Evolutionary conservation across 2,329 filamentous ascomycete genomes (phyloP).

Genomic region (Talaromyces marneffei): DNA sequence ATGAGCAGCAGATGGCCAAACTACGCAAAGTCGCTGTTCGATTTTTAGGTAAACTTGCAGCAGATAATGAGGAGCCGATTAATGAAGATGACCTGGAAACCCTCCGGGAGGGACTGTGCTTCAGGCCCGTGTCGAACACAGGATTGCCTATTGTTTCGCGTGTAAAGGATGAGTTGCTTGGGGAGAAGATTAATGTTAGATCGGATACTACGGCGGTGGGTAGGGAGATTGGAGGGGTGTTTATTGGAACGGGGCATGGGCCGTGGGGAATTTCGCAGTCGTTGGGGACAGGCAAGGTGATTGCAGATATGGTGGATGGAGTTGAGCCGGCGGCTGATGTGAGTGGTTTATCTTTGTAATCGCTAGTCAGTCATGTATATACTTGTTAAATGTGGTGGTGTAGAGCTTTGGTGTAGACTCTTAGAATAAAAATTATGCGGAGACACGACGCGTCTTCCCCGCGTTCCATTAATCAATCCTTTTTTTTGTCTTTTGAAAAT

Average conservation of each 20-base stretch:
- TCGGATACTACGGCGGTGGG: constrained; percentile 45
- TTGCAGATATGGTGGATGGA: constrained; percentile 65
- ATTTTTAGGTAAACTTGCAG: constrained; percentile 28
- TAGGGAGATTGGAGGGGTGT: constrained; percentile 53
- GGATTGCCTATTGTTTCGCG: constrained; percentile 60
- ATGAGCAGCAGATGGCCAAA: constrained; percentile 34
- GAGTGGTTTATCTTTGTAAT: constrained; percentile 41
- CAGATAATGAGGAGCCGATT: constrained; percentile 19
- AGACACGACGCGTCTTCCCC: constrained; percentile 12
- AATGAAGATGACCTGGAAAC: constrained; percentile 53
- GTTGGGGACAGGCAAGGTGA: constrained; percentile 63
- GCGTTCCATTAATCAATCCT: constrained; percentile 8
- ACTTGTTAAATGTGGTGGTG: neutral
- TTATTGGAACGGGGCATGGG: constrained; percentile 65
- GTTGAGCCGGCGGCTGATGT: constrained; percentile 56
- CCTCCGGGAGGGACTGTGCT: constrained; percentile 63
- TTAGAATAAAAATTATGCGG: neutral
- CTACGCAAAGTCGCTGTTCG: constrained; percentile 29
- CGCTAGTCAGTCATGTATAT: neutral
- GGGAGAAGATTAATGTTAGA: constrained; percentile 34
- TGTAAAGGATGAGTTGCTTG: constrained; percentile 53
- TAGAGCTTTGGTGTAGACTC: no score
- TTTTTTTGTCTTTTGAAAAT: neutral
- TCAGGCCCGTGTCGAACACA: constrained; percentile 61
- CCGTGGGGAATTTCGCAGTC: constrained; percentile 65